These are phyloP conservation scores for Gymnopilus junonius DNA, from an alignment of 768 basidiomycete genomes.

Conservation along the genomic window DNA sequence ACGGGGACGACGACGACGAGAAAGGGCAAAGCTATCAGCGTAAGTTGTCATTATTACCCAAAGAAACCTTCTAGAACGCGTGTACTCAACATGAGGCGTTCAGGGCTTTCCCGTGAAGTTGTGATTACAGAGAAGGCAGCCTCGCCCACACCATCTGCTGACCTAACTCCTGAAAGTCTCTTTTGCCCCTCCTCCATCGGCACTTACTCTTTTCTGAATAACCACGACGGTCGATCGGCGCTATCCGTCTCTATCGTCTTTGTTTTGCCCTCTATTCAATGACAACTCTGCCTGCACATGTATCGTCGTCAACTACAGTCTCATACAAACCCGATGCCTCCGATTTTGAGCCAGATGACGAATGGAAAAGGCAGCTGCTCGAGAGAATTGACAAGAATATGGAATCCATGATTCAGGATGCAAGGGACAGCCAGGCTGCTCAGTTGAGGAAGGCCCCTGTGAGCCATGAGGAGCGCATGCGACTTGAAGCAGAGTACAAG, in stretches of 20 bases:
- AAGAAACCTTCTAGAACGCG: constrained; percentile 41
- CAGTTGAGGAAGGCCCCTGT: constrained; percentile 51
- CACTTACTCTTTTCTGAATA: constrained; percentile 17
- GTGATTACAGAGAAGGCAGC: constrained; percentile 31
- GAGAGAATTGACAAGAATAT: constrained; percentile 53
- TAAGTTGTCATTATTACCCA: constrained; percentile 30
- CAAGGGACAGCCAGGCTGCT: constrained; percentile 59
- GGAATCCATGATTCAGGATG: constrained; percentile 55
- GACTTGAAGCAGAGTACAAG: constrained; percentile 42
- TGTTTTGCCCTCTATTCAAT: constrained; percentile 31
- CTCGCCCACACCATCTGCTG: constrained; percentile 28
- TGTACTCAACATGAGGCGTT: constrained; percentile 62
- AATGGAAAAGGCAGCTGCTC: constrained; percentile 54
- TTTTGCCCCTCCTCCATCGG: constrained; percentile 19
- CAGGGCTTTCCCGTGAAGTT: constrained; percentile 46
- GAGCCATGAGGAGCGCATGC: constrained; percentile 33
- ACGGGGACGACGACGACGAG: constrained; percentile 18
- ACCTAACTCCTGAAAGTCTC: constrained; percentile 18
- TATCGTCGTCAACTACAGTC: constrained; percentile 26
- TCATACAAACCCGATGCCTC: constrained; percentile 28
- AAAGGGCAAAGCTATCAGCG: constrained; percentile 22
- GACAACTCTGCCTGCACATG: constrained; percentile 36
- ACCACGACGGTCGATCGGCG: constrained; percentile 18
- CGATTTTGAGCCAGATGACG: constrained; percentile 55
- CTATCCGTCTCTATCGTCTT: constrained; percentile 14